Base-by-base conservation (phyloP, 352 stramenopile genomes). In the Globisporangium cylindrosporum region DNA sequence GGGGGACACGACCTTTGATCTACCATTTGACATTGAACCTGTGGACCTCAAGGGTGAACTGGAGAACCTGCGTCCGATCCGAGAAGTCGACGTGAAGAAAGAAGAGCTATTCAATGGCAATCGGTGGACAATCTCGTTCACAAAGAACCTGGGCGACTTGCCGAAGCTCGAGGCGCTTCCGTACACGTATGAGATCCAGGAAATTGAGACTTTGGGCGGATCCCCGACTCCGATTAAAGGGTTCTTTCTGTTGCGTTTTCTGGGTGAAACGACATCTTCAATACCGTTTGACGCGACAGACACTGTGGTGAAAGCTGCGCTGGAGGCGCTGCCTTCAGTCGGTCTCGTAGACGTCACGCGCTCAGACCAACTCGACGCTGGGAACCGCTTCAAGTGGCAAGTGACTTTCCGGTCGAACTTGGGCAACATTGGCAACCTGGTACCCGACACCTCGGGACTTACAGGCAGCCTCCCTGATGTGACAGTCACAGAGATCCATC, bases 101-200 rank as follows among this genome's bases (percentile, higher is more conserved):
- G 78, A 92, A 32, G 77, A 92, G 34, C 72, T 88, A 8, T 86
- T 83, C 60, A 93, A 91, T 78, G 79, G 93, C 56, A 91, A 98
- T 75, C 84, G 89, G 25, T 99, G 95, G 95, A 97, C 85, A 9
- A 85, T 99, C 22, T 98, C 96, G 22, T 99, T 99, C 66, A 98
- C 92, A 0, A 94, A 96, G 62, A 97, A 97, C 72, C 66, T 98
- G 7, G 97, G 97, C n/a, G 97, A 99, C 69, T 67, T 99, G 22
- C 92, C 90, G 0, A 65, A 93, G n/a, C 61, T 99, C 14, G 75
- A 93, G 59, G 90, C 94, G 10, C 87, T 87, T 51, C 84, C 94
- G 34, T 84, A 95, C 61, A 80, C 86, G n/a, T 98, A 98, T 73
- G 91, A 98, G 71, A 88, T 98, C 10, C 97, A 99, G 78, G 79